These are phyloP conservation scores for Xylariaceae sp. DNA, from an alignment of 2,329 filamentous ascomycete species.

Conservation along the genomic window DNA sequence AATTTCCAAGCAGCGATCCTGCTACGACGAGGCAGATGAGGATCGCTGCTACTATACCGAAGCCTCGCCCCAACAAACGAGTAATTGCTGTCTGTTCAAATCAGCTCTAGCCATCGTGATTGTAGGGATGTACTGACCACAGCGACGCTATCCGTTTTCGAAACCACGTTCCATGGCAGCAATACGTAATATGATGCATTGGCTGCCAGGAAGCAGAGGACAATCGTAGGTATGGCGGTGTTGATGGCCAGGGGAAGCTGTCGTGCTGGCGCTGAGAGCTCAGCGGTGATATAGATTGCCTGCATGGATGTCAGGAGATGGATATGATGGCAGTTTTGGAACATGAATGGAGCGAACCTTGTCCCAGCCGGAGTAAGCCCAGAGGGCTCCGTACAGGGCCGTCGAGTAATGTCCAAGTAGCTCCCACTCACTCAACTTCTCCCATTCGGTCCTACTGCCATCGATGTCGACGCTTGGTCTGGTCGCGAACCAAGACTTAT, in stretches of 20 bases:
- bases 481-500: slow-evolving; percentile 50
- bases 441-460: slow-evolving; percentile 46
- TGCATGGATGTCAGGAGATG: slow-evolving; percentile 15
- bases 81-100: slow-evolving; percentile 45
- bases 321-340: background rate
- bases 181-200: slow-evolving; percentile 61
- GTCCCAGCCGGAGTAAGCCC: slow-evolving; percentile 65
- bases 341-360: slow-evolving; percentile 39
- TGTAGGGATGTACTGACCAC: slow-evolving; percentile 41
- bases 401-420: slow-evolving; percentile 56
- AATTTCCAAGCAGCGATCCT: slow-evolving; percentile 58
- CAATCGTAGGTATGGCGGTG: slow-evolving; percentile 54
- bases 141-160: slow-evolving; percentile 57
- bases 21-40: slow-evolving; percentile 58
- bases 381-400: slow-evolving; percentile 58
- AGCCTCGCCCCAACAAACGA: slow-evolving; percentile 47
- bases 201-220: slow-evolving; percentile 54
- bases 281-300: slow-evolving; percentile 53
- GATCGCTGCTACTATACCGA: slow-evolving; percentile 50
- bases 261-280: slow-evolving; percentile 44
- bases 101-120: background rate
- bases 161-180: slow-evolving; percentile 55
- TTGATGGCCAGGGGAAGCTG: slow-evolving; percentile 60
- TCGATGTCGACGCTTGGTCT: slow-evolving; percentile 47
- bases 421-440: slow-evolving; percentile 48